Evolutionary conservation across 345 rosid species (phyloP), one percentile per base, ranked within the genome.

Genomic region (Balakata baccata): DNA sequence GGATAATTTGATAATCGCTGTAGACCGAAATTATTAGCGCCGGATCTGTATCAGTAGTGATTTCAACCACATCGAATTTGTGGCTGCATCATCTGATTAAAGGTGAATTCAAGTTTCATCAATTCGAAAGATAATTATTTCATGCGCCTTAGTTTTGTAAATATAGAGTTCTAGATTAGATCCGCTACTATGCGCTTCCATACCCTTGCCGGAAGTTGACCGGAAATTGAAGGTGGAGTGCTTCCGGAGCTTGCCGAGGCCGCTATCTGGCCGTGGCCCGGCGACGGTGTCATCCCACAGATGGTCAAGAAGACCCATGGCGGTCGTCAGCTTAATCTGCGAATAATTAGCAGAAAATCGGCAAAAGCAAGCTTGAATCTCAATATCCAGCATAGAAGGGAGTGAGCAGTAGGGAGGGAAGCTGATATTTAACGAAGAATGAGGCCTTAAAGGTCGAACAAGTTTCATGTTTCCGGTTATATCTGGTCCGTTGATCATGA

Each of bases 281-380:
- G 99, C 99, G 69, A 92, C 94, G 75, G 97, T 92, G 76, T 95
- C 99, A 70, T 95, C 99, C 99, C 99, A 95, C 22, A 95, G 85
- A 73, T 95, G 94, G 69, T 95, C 97, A 23, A 92, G 93, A 11
- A 95, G 83, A 47, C 99, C 83, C 99, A 95, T 94, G 39, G 78
- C 80, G 10, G 58, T n/a, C n/a, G n/a, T n/a, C n/a, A n/a, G n/a
- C n/a, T n/a, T n/a, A 4, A 57, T 20, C 52, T 50, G 61, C 18
- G 16, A 64, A n/a, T 18, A 7, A 0, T 29, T 11, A 18, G 47
- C 53, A 41, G 47, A 53, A n/a, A n/a, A n/a, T n/a, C n/a, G n/a
- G n/a, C n/a, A n/a, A n/a, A n/a, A 37, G 10, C 29, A 4, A 70
- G 11, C 17, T 18, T 50, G 39, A 34, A 20, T 9, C n/a, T 14